phyloP scores from a whole-genome alignment of 2,329 filamentous ascomycete species.

The Botrytis deweyae region DNA sequence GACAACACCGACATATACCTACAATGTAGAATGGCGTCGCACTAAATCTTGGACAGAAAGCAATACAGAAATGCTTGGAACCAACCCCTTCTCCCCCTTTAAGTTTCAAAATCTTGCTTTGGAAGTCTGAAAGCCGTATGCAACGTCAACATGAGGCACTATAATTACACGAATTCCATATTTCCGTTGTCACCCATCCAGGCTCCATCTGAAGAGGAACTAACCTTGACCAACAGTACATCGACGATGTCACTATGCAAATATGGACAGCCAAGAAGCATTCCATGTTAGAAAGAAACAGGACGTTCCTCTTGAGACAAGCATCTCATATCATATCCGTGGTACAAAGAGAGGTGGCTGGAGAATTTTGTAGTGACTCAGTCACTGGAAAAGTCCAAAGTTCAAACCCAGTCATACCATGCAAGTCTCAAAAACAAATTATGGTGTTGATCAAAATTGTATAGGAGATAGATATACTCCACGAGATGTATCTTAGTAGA shows the following conservation, averaged over 20 bases:
- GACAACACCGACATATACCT: not conserved
- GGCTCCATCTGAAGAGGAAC: not conserved
- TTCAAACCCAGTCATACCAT: not conserved
- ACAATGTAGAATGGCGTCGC: not conserved
- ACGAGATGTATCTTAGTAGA: not conserved
- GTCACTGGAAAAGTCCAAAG: not conserved
- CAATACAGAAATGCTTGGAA: not conserved
- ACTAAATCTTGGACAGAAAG: not conserved
- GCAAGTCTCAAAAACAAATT: not conserved
- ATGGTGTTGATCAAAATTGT: not conserved
- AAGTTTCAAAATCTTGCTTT: not conserved
- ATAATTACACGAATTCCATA: not conserved
- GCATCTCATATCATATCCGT: not conserved
- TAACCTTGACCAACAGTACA: not conserved
- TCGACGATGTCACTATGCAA: not conserved
- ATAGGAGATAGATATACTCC: not conserved
- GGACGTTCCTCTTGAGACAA: not conserved
- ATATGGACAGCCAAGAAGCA: not conserved
- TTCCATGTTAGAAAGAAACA: not conserved
- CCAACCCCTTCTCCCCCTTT: not conserved
- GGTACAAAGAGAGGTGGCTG: not conserved
- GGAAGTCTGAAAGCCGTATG: not conserved
- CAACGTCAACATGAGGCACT: not conserved
- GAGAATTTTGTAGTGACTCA: not conserved
- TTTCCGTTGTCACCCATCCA: not conserved